These are phyloP conservation scores for Amylostereum chailletii DNA, from an alignment of 1,284 basidiomycete genomes.

Conservation along the genomic window DNA sequence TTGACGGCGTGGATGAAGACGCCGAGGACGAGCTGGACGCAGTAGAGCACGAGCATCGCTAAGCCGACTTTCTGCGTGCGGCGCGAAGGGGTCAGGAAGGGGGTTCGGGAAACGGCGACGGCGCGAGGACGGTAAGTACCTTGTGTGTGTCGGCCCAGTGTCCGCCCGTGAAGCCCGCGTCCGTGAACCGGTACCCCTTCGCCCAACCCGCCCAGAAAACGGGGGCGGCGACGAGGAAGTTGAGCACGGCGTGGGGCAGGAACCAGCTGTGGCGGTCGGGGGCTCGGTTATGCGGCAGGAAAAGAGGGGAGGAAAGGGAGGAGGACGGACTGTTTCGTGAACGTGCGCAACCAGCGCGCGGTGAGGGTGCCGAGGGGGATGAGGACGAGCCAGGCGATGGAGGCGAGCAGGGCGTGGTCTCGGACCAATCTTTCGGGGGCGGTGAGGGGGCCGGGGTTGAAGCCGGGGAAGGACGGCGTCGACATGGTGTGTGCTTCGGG, in stretches of 20 bases:
- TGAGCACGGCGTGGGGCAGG: neutral
- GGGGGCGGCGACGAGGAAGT: neutral
- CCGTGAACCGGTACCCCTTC: neutral
- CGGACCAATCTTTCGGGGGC: constrained; percentile 16
- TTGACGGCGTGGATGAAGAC: constrained; percentile 1
- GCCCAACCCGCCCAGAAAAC: neutral
- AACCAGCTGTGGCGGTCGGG: neutral
- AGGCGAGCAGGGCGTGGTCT: neutral
- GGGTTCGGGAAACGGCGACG: neutral
- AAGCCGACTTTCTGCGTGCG: neutral
- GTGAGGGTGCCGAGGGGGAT: neutral
- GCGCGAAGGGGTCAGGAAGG: neutral
- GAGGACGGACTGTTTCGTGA: neutral
- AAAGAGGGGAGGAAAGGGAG: neutral
- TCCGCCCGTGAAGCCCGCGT: neutral
- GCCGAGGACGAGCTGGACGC: neutral
- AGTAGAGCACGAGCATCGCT: neutral
- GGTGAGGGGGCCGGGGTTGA: constrained; percentile 32
- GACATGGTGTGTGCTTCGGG: too few species aligned
- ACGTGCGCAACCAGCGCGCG: neutral
- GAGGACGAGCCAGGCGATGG: neutral
- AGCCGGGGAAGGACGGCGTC: neutral
- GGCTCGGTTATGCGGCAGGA: neutral
- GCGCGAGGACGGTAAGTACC: neutral
- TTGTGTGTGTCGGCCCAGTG: neutral